phyloP scores from a whole-genome alignment of 164 flowering plant species.

The Annona squamosa region DNA sequence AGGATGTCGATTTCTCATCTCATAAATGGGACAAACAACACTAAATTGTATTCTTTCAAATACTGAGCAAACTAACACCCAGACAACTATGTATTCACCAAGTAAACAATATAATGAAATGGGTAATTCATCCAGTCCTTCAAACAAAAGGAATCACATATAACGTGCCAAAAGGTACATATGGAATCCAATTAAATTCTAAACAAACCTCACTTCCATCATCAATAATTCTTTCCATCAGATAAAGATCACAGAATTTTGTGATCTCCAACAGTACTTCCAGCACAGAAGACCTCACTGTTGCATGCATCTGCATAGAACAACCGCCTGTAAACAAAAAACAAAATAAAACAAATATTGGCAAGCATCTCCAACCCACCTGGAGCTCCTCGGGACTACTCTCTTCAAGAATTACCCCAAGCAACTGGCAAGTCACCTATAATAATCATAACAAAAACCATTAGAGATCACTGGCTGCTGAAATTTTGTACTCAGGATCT shows the following conservation, averaged over 20 bases:
- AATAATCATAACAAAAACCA: neutral
- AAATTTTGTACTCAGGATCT: neutral
- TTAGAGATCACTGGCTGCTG: neutral
- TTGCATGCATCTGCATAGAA: conserved; percentile 62
- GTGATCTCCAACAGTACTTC: conserved; percentile 88
- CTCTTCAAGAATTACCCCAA: conserved; percentile 91
- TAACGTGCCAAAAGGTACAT: neutral
- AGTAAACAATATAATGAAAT: neutral
- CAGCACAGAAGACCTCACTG: conserved; percentile 77
- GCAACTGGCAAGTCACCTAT: conserved; percentile 62
- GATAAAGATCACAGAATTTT: conserved; percentile 86
- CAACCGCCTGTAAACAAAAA: neutral
- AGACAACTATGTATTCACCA: too few species aligned
- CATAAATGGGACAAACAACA: too few species aligned
- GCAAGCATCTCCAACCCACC: conserved; percentile 27
- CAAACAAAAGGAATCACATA: neutral
- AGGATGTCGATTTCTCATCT: too few species aligned
- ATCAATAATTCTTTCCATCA: conserved; percentile 93
- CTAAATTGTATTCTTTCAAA: too few species aligned
- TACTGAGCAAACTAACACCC: too few species aligned
- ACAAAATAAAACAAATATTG: neutral
- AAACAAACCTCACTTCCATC: conserved; percentile 80
- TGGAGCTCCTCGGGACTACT: conserved; percentile 83
- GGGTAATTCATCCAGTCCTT: neutral
- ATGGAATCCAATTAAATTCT: conserved; percentile 7